Evolutionary conservation across 768 basidiomycete genomes (phyloP).

Genomic region (Strobilomyces dryophilus): DNA sequence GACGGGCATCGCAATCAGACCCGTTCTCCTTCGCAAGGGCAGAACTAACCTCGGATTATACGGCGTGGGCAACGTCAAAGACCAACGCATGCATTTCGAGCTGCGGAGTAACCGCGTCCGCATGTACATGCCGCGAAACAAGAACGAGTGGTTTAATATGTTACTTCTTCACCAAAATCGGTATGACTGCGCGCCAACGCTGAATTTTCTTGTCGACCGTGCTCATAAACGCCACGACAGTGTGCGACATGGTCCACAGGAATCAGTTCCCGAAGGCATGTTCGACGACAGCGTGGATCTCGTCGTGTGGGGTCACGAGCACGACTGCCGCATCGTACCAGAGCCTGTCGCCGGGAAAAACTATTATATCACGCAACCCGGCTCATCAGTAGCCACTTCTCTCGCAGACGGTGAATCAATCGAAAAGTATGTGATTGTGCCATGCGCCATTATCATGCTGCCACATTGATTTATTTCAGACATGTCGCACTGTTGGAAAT

Average conservation of each 20-base stretch:
- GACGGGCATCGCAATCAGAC: constrained; percentile 80
- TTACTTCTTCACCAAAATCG: constrained; percentile 94
- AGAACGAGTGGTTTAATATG: constrained; percentile 93
- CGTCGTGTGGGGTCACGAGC: constrained; percentile 98
- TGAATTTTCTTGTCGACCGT: not conserved
- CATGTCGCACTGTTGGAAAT: constrained; percentile 89
- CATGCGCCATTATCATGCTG: not conserved
- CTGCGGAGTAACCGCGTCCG: constrained; percentile 88
- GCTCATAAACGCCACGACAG: constrained; percentile 38
- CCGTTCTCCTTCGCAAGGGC: constrained; percentile 89
- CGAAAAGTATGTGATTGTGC: constrained; percentile 60
- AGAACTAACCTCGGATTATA: constrained; percentile 85
- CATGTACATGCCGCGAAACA: constrained; percentile 94
- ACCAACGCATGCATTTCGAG: constrained; percentile 95
- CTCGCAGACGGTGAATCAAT: constrained; percentile 90
- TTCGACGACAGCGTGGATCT: constrained; percentile 94
- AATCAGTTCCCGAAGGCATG: constrained; percentile 93
- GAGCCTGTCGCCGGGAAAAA: constrained; percentile 88
- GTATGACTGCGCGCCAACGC: constrained; percentile 35
- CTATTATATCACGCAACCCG: constrained; percentile 92
- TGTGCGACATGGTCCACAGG: constrained; percentile 91
- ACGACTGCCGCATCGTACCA: constrained; percentile 91
- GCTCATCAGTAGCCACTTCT: constrained; percentile 92
- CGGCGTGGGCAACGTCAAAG: constrained; percentile 95
- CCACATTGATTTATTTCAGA: constrained; percentile 37